These are phyloP conservation scores for Oryza meridionalis DNA, from an alignment of 176 grass and related monocot genomes.

Conservation along the genomic window DNA sequence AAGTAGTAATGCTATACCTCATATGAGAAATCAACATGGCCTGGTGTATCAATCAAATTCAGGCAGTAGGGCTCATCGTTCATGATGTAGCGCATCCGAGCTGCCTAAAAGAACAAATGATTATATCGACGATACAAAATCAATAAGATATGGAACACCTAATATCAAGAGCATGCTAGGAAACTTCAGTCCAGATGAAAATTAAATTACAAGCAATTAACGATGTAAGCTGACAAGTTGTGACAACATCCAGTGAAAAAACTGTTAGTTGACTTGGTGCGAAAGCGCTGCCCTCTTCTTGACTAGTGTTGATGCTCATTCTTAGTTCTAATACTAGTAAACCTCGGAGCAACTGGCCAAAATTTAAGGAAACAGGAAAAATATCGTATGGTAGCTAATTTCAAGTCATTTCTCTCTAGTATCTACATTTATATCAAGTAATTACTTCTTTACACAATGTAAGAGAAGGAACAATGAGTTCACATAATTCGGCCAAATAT, in stretches of 20 bases:
- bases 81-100: constrained; percentile 88
- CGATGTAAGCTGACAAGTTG: not conserved
- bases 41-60: constrained; percentile 95
- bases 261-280: not conserved
- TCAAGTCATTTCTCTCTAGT: not conserved
- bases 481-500: not conserved
- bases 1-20: constrained; percentile 59
- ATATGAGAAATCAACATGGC: constrained; percentile 96
- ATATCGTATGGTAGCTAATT: not conserved
- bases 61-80: constrained; percentile 83
- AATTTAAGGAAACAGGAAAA: not conserved
- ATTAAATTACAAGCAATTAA: not conserved
- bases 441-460: not conserved
- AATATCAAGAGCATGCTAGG: not conserved
- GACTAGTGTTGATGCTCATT: not conserved
- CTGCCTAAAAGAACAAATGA: constrained; percentile 68
- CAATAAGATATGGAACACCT: constrained; percentile 8
- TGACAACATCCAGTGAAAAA: not conserved
- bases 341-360: not conserved
- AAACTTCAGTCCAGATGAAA: not conserved
- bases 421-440: constrained; percentile 12
- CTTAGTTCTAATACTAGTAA: not conserved
- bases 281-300: not conserved
- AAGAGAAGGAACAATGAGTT: not conserved
- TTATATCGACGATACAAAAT: constrained; percentile 9